A percentile compares a stretch with the other conserved stretches of the same genome.
Evolutionary conservation across 2,329 filamentous ascomycete species (phyloP).

Genomic region (Fusarium subtropicale): DNA sequence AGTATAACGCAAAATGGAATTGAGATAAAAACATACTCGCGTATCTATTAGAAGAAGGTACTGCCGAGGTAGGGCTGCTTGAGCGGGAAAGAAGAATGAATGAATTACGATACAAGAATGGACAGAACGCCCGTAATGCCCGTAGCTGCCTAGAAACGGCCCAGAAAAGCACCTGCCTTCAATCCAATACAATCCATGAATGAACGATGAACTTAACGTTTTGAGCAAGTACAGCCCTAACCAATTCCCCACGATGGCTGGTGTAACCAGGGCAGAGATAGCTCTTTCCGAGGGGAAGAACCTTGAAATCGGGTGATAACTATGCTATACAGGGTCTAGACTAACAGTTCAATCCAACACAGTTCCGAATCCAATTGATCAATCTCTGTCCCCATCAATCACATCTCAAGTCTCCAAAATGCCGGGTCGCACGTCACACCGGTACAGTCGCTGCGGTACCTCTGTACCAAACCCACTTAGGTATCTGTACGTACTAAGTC

Average conservation of each 20-base stretch:
- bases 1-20: background rate
- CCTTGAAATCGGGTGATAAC: background rate
- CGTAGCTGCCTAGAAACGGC: background rate
- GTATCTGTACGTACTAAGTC: background rate
- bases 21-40: too few relatives aligned
- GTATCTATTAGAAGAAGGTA: background rate
- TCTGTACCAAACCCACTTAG: background rate
- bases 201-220: background rate
- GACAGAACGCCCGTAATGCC: background rate
- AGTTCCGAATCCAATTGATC: background rate
- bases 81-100: background rate
- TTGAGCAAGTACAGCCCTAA: constrained; percentile 24
- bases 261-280: constrained; percentile 2
- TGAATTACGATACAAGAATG: background rate
- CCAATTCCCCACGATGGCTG: constrained; percentile 9
- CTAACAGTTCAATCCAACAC: background rate
- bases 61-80: background rate
- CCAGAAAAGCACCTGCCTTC: background rate
- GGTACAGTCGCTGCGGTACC: background rate
- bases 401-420: constrained; percentile 15
- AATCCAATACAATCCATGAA: background rate
- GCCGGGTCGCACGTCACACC: constrained; percentile 9
- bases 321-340: constrained; percentile 4
- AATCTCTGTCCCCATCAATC: constrained; percentile 5
- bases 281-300: background rate